Conservation (phyloP, 306 rosid genomes). For the Trifolium pratense region DNA sequence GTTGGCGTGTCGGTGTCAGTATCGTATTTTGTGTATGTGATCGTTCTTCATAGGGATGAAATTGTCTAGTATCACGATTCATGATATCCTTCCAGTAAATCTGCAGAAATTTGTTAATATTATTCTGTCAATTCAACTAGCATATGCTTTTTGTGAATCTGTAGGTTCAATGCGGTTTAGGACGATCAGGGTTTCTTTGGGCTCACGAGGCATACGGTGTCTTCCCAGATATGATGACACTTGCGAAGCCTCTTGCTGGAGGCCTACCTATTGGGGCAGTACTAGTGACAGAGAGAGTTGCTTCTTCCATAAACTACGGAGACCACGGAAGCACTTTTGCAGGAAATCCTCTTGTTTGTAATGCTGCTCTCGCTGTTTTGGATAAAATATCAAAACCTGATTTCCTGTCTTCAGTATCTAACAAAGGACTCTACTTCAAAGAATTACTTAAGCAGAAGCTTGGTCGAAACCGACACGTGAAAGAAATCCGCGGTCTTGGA, state of each 20-base stretch:
- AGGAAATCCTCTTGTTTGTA: conserved; percentile 74
- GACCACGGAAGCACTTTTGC: conserved; percentile 97
- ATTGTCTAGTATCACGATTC: too few relatives aligned
- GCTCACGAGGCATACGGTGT: conserved; percentile 78
- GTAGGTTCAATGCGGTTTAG: conserved; percentile 95
- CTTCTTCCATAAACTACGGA: conserved; percentile 72
- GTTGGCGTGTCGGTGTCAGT: too few relatives aligned
- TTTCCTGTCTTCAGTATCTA: conserved; percentile 66
- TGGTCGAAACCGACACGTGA: conserved; percentile 71
- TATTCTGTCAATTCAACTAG: too few relatives aligned
- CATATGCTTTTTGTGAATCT: background rate
- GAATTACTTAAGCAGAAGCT: conserved; percentile 66
- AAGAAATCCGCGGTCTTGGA: conserved; percentile 78
- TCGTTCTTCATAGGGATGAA: too few relatives aligned
- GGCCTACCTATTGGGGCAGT: conserved; percentile 92
- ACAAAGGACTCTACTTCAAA: conserved; percentile 69
- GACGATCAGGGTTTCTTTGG: conserved; percentile 85
- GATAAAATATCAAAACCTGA: conserved; percentile 67
- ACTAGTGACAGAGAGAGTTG: conserved; percentile 75
- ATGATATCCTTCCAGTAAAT: too few relatives aligned
- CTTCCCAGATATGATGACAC: conserved; percentile 91
- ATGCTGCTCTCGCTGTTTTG: conserved; percentile 74
- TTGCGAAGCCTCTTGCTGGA: conserved; percentile 96
- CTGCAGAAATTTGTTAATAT: too few relatives aligned
- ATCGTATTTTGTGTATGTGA: too few relatives aligned